A percentile compares a stretch with the other conserved stretches of the same genome.
Evolutionary conservation across 768 basidiomycete species (phyloP).

Genomic region (Phylloporus rhodoxanthus): DNA sequence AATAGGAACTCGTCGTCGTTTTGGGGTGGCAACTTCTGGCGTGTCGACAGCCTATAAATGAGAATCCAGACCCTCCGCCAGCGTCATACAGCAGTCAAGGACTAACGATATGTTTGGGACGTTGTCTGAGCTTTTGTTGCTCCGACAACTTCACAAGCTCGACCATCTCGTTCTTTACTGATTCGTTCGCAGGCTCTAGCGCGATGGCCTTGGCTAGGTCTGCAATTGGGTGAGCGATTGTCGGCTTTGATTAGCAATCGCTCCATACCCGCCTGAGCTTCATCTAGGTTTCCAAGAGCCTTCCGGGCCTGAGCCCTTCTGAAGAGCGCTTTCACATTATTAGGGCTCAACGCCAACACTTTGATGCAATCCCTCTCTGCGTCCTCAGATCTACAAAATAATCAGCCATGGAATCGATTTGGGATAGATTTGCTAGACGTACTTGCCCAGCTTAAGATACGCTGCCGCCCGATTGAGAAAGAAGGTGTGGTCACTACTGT

Average conservation of each 20-base stretch:
- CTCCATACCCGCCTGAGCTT: constrained; percentile 53
- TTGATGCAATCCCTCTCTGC: constrained; percentile 75
- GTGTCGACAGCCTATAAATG: constrained; percentile 6
- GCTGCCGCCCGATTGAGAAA: constrained; percentile 87
- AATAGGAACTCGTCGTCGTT: constrained; percentile 60
- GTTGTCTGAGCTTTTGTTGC: constrained; percentile 26
- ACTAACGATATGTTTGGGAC: constrained; percentile 30
- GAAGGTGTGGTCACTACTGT: constrained; percentile 67
- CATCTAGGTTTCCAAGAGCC: constrained; percentile 46
- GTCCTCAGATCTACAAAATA: constrained; percentile 56
- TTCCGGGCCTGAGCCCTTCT: constrained; percentile 69
- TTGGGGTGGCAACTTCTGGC: constrained; percentile 19
- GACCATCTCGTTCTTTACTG: constrained; percentile 57
- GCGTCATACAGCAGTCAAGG: neutral
- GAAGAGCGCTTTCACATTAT: constrained; percentile 77
- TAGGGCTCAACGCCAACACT: constrained; percentile 47
- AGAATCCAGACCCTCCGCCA: constrained; percentile 3
- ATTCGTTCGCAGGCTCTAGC: constrained; percentile 59
- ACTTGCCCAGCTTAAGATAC: constrained; percentile 94
- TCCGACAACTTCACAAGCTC: constrained; percentile 41
- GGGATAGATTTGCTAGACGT: constrained; percentile 34
- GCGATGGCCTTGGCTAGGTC: constrained; percentile 56
- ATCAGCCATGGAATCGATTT: constrained; percentile 2
- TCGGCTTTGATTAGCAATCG: neutral
- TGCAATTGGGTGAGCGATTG: constrained; percentile 25